Base-by-base conservation (phyloP, 441 rosid genomes). In the Aquilaria agallochum region DNA sequence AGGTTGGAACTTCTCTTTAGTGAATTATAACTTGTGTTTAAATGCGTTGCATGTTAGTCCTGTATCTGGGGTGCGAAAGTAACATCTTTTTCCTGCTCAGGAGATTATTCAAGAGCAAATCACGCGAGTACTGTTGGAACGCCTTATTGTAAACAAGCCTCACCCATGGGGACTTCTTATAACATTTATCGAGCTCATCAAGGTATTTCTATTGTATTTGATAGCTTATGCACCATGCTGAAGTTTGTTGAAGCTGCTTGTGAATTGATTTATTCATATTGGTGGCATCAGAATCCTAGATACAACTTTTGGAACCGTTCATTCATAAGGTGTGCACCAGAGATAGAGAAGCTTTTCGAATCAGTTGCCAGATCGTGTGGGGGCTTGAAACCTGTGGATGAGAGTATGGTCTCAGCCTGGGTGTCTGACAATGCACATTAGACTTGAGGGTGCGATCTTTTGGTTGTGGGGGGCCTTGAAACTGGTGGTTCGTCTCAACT, bases 81-180 rank as follows among this genome's bases (percentile, higher is more conserved):
- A 34, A 40, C 30, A 45, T 40, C 9, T 6, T 53, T 54, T 56
- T n/a, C 40, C 13, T 14, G 55, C 31, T 49, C 84, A 92, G 98
- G 99, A 92, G 79, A 84, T 95, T 40, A 81, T 92, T 59, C 98
- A 92, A 80, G 99, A 95, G 89, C 99, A 95, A 75, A 95, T 95
- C 55, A 92, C 99, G 5, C 77, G 99, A 70, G 98, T 95, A 11
- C 60, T 95, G 68, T 80, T 95, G 73, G 99, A 95, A 79, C 95
- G 99, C 49, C 87, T 95, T 7, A 89, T 92, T 50, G 99, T 95
- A 27, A 92, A 87, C 63, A 75, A 95, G 56, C 99, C 99, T 27
- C 99, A 95, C 73, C 99, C 99, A 0, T 95, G 99, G 99, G 99
- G 99, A 48, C 95, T 95, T 55, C 86, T 95, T 54, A 95, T 92